phyloP scores from a whole-genome alignment of 2,329 filamentous ascomycete genomes.

The Chaetothyriales sp. region DNA sequence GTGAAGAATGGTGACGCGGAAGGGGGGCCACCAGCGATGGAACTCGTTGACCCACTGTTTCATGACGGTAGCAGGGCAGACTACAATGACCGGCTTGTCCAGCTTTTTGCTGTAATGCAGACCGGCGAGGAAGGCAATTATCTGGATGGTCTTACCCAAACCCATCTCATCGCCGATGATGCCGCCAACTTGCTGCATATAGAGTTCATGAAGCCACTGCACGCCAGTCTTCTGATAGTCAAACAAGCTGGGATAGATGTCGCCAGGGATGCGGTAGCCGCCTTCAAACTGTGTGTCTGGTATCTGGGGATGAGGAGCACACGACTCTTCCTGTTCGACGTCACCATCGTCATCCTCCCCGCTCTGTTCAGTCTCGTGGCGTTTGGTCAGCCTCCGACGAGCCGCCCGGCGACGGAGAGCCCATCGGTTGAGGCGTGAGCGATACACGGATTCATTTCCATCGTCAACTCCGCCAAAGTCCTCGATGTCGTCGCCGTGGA shows the following conservation, averaged over 20 bases:
- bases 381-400: conserved; percentile 32
- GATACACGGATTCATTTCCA: conserved; percentile 72
- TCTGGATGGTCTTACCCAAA: conserved; percentile 81
- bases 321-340: conserved; percentile 50
- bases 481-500: conserved; percentile 33
- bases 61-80: conserved; percentile 87
- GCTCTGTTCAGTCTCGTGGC: conserved; percentile 21
- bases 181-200: conserved; percentile 77
- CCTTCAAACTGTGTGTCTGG: conserved; percentile 63
- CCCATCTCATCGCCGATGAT: conserved; percentile 99
- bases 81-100: conserved; percentile 72
- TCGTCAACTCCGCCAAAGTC: conserved; percentile 63
- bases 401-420: conserved; percentile 49
- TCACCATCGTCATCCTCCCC: conserved; percentile 29
- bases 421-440: conserved; percentile 63
- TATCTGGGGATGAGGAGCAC: conserved; percentile 70
- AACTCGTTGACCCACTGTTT: conserved; percentile 98
- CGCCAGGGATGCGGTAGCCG: conserved; percentile 69
- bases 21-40: conserved; percentile 98
- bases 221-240: conserved; percentile 96
- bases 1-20: conserved; percentile 88
- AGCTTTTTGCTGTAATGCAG: conserved; percentile 84
- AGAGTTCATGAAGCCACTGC: conserved; percentile 88
- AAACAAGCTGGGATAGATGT: conserved; percentile 84
- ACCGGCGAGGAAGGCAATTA: conserved; percentile 72